These are phyloP conservation scores for Aspergillus japonicus DNA, from an alignment of 2,329 filamentous ascomycete species.

Conservation along the genomic window DNA sequence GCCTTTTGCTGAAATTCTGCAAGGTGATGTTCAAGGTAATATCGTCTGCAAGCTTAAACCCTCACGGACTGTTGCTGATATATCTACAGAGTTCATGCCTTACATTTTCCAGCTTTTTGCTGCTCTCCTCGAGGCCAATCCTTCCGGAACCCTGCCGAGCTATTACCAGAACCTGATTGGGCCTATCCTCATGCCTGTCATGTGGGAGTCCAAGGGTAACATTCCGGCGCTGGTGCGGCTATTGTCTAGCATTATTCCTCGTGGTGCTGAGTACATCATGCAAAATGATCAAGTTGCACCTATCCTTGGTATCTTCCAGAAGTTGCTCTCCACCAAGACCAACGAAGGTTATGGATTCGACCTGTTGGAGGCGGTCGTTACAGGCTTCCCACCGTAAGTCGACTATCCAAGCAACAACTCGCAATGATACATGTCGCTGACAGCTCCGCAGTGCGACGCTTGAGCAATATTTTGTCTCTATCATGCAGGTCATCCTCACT, in stretches of 20 bases:
- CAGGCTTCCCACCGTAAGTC: constrained; percentile 68
- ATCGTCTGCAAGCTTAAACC: neutral
- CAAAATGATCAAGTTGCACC: constrained; percentile 79
- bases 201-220: constrained; percentile 93
- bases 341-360: constrained; percentile 88
- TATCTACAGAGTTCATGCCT: constrained; percentile 75
- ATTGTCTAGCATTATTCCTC: constrained; percentile 77
- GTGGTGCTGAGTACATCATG: constrained; percentile 69
- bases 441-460: constrained; percentile 55
- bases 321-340: constrained; percentile 74
- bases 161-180: constrained; percentile 77
- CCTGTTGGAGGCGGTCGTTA: constrained; percentile 76
- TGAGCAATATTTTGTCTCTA: constrained; percentile 73
- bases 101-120: constrained; percentile 96
- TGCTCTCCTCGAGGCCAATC: constrained; percentile 82
- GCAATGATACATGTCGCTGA: constrained; percentile 5
- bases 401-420: neutral
- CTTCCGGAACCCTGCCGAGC: constrained; percentile 71
- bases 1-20: constrained; percentile 77
- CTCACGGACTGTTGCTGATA: constrained; percentile 29
- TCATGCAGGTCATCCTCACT: constrained; percentile 79
- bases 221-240: constrained; percentile 87
- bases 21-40: constrained; percentile 75
- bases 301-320: constrained; percentile 94
- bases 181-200: constrained; percentile 73